A percentile compares a stretch with the other conserved stretches of the same genome.
phyloP scores from a whole-genome alignment of 1,139 yeast genomes.

The Entelexis sorbosivorans region DNA sequence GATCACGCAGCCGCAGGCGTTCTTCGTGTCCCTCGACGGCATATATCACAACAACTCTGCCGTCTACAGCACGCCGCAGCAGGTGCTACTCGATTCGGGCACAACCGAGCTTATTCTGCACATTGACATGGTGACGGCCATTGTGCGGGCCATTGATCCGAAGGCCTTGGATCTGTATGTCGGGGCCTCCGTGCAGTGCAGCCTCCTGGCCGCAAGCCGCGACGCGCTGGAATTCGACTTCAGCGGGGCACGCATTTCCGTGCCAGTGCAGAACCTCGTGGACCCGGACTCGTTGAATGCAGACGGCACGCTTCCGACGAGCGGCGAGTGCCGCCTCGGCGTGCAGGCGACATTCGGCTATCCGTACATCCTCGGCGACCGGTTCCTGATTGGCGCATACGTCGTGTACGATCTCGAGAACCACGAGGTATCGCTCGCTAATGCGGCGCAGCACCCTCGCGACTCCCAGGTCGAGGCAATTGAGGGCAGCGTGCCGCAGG shows the following conservation, averaged over 20 bases:
- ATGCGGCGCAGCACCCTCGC: neutral
- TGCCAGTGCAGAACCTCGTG: conserved; percentile 35
- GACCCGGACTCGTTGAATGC: conserved; percentile 13
- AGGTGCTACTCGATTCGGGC: conserved; percentile 46
- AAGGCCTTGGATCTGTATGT: neutral
- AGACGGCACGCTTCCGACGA: conserved; percentile 10
- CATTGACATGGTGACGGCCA: conserved; percentile 27
- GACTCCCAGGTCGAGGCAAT: conserved; percentile 55
- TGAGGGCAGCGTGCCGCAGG: conserved; percentile 52
- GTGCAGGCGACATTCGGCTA: conserved; percentile 4
- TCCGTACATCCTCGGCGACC: conserved; percentile 51
- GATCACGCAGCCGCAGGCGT: conserved; percentile 3
- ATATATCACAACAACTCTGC: conserved; percentile 2
- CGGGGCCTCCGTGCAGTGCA: conserved; percentile 22
- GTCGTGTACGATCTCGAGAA: conserved; percentile 63
- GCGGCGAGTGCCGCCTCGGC: conserved; percentile 17
- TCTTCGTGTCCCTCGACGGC: conserved; percentile 9
- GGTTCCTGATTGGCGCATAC: conserved; percentile 60
- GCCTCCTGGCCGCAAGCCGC: neutral
- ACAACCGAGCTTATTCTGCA: conserved; percentile 48
- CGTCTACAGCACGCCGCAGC: conserved; percentile 12
- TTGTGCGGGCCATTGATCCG: conserved; percentile 23
- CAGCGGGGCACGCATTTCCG: conserved; percentile 40
- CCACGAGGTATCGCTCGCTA: conserved; percentile 48
- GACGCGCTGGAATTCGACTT: conserved; percentile 32